Base-by-base conservation (phyloP, 495 filamentous ascomycete genomes). In the Talaromyces liani region DNA sequence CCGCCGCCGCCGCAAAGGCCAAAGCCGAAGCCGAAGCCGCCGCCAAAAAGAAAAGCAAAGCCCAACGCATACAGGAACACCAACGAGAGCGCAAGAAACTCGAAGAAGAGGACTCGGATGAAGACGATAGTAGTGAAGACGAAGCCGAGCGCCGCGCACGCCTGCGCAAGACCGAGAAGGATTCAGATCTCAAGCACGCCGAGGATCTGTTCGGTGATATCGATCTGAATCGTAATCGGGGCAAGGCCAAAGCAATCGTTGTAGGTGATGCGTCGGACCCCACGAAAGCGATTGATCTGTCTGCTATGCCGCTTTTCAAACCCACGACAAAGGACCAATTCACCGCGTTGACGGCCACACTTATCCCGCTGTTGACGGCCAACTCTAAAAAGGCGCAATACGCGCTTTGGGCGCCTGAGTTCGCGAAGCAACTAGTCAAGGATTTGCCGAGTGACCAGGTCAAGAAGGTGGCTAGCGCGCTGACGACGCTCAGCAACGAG, bases 311-410 rank as follows among this genome's bases (percentile, higher is more conserved):
- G 2, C 74, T 99, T 45, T 98, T 99, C 83, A 92, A 94, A 71
- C 94, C 95, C 3, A 79, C 80, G 20, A 95, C 90, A 27, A 95
- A 95, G 78, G 79, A 85, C 51, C 88, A 95, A 74, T 98, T 98
- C 69, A 77, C 83, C 67, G 80, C 82, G 56, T 78, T 98, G 39
- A 86, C 89, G 59, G 88, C 88, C 61, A 84, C 85, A 2, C 79
- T 98, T 4, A 82, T 85, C 8, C 93, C 94, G 14, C 79, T 98
- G 64, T 71, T 99, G 41, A 75, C 81, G 6, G 73, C 73, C 29
- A 90, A 90, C 75, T 76, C 84, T 36, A 96, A 94, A 85, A 97
- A 96, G 79, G 83, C 91, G 0, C 91, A 96, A 62, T 99, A 97
- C 76, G 69, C 83, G 20, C 69, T 94, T 24, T 98, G 97, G 82